Percentiles rank a stretch among this genome's conserved stretches.
phyloP scores from a whole-genome alignment of 352 stramenopile genomes.

The Aphanomyces astaci region DNA sequence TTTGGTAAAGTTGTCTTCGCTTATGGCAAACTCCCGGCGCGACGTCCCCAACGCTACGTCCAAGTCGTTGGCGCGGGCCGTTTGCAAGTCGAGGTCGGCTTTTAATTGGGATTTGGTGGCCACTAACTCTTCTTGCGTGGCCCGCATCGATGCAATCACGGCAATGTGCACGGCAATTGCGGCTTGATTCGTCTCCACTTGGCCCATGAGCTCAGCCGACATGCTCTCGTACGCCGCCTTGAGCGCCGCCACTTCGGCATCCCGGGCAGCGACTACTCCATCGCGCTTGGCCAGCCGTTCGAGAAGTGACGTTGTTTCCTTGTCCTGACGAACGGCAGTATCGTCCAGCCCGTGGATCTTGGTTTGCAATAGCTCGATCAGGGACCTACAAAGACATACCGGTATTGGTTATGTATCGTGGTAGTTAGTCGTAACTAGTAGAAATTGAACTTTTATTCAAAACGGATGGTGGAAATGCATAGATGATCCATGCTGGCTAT shows the following conservation, averaged over 20 bases:
- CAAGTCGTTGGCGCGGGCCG: neutral
- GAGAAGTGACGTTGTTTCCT: neutral
- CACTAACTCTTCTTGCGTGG: neutral
- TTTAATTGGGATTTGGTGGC: neutral
- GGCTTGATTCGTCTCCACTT: neutral
- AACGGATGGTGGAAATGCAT: no score
- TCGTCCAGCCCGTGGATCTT: conserved; percentile 16
- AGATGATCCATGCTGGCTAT: no score
- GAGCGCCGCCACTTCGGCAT: conserved; percentile 5
- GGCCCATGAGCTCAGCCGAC: neutral
- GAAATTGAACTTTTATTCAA: no score
- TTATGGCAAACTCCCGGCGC: neutral
- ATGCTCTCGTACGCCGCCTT: neutral
- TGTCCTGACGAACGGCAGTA: conserved; percentile 1
- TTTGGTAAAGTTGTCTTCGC: neutral
- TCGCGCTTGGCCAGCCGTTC: conserved; percentile 6
- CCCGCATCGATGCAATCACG: neutral
- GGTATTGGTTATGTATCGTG: no score
- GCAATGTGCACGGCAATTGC: neutral
- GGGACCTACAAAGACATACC: neutral
- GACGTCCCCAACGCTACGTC: neutral
- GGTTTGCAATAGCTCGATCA: conserved; percentile 17
- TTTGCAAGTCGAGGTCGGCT: neutral
- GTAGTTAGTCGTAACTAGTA: no score
- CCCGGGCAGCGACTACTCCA: neutral